Evolutionary conservation across 768 basidiomycete genomes (phyloP), one percentile per base, ranked within the genome.

Genomic region (Boletus rubroflammeus): DNA sequence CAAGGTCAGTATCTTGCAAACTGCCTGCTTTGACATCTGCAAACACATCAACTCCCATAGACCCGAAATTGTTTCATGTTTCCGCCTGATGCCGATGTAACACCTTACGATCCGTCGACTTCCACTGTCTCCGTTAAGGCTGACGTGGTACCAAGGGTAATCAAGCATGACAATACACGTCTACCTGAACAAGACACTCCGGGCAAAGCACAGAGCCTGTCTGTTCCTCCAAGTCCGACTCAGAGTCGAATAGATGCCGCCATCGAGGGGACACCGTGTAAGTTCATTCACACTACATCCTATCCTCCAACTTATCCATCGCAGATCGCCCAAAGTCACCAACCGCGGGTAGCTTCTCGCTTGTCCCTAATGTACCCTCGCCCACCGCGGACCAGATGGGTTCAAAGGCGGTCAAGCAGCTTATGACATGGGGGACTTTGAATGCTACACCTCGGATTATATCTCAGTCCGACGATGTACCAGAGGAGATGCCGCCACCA

Each of bases 371-470:
- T 51, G 71, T 96, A 10, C 96, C 97, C 3, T 92, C 94, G 0
- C 94, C 94, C 2, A 90, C 88, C 7, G 86, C 93, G 0, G 80
- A 84, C 6, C 78, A 90, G 63, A 80, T 98, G 43, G 91, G 90
- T 0, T 83, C 93, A 2, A 75, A 78, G 5, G 89, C 91, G 1
- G 79, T 98, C 48, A 93, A 93, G 64, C 87, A 98, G 61, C 81
- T 99, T 15, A 93, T 98, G 88, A 99, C 97, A 13, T 95, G 93
- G 93, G 97, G 97, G 2, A 94, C 93, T 13, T 77, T 98, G 23
- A 84, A 86, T 59, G 87, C 90, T 15, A 98, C 97, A 9, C 97
- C 97, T 3, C 86, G 96, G 50, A 80, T 97, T 5, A 80, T 98
- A 59, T 83, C 84, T 11, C 76, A 80, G 61, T 73, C 78, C 10